Conservation (phyloP, 2,329 filamentous ascomycete genomes). For the Xylariales sp. region DNA sequence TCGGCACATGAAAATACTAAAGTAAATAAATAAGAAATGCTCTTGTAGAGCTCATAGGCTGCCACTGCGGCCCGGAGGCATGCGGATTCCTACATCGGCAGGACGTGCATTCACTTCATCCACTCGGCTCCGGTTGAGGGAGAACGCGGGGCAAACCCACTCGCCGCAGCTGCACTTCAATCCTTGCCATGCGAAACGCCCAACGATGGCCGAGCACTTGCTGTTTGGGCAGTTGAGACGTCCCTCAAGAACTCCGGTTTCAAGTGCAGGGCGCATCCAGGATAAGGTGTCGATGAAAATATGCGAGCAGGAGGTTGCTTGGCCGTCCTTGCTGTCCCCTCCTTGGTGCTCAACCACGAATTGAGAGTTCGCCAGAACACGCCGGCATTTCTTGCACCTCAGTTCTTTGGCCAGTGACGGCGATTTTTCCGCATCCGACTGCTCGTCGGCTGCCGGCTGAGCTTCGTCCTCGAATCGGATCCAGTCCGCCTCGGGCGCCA, state of each 20-base stretch:
- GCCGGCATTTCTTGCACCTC: constrained; percentile 88
- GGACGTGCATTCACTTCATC: constrained; percentile 52
- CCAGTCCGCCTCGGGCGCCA: constrained; percentile 70
- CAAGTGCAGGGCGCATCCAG: constrained; percentile 88
- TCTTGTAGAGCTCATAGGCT: constrained; percentile 30
- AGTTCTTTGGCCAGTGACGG: constrained; percentile 49
- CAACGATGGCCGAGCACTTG: constrained; percentile 78
- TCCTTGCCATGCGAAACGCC: constrained; percentile 94
- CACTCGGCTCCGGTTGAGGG: constrained; percentile 74
- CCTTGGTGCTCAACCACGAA: constrained; percentile 65
- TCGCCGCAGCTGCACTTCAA: constrained; percentile 86
- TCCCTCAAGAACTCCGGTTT: constrained; percentile 77
- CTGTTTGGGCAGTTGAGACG: constrained; percentile 75
- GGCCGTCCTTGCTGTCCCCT: constrained; percentile 12
- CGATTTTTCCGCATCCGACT: constrained; percentile 10
- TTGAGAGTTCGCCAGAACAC: constrained; percentile 46
- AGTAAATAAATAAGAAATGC: too few relatives aligned
- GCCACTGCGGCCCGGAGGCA: constrained; percentile 43
- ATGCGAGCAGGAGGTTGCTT: constrained; percentile 62
- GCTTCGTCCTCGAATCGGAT: constrained; percentile 77
- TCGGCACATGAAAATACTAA: too few relatives aligned
- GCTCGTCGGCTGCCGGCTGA: constrained; percentile 43
- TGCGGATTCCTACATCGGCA: constrained; percentile 44
- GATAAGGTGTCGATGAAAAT: constrained; percentile 88
- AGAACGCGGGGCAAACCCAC: constrained; percentile 91